phyloP scores from a whole-genome alignment of 805 yeast genomes.

The Yamadazyma sp. region DNA sequence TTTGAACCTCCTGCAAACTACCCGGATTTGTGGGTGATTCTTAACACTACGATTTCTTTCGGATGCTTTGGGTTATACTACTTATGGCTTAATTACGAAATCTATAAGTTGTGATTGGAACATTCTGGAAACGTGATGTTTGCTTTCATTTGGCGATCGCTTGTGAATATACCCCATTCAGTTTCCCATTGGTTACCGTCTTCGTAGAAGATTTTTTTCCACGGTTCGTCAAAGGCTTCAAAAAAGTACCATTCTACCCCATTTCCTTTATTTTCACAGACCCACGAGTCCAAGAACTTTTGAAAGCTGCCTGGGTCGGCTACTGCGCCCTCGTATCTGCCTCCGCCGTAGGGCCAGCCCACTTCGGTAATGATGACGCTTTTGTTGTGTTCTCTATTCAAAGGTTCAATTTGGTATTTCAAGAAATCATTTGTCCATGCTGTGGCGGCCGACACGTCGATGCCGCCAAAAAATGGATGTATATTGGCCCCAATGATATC shows the following conservation, averaged over 20 bases:
- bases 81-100: constrained; percentile 72
- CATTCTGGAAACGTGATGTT: constrained; percentile 42
- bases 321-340: constrained; percentile 41
- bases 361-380: constrained; percentile 55
- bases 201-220: constrained; percentile 57
- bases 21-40: constrained; percentile 86
- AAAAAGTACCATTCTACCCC: constrained; percentile 55
- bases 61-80: constrained; percentile 73
- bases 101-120: constrained; percentile 19
- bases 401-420: constrained; percentile 43
- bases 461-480: constrained; percentile 70
- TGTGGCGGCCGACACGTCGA: constrained; percentile 44
- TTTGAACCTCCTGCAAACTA: constrained; percentile 54
- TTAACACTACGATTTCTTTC: constrained; percentile 72
- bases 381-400: constrained; percentile 24
- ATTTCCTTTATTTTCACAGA: constrained; percentile 41
- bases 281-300: constrained; percentile 50
- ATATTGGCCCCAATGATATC: constrained; percentile 64
- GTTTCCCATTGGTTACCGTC: constrained; percentile 59
- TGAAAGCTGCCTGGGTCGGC: constrained; percentile 50
- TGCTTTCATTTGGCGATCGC: constrained; percentile 46
- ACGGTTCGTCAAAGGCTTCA: constrained; percentile 74
- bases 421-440: constrained; percentile 54
- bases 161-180: constrained; percentile 66
- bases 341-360: constrained; percentile 75